Evolutionary conservation across 495 filamentous ascomycete species (phyloP).

Genomic region (Cercophora sp.): DNA sequence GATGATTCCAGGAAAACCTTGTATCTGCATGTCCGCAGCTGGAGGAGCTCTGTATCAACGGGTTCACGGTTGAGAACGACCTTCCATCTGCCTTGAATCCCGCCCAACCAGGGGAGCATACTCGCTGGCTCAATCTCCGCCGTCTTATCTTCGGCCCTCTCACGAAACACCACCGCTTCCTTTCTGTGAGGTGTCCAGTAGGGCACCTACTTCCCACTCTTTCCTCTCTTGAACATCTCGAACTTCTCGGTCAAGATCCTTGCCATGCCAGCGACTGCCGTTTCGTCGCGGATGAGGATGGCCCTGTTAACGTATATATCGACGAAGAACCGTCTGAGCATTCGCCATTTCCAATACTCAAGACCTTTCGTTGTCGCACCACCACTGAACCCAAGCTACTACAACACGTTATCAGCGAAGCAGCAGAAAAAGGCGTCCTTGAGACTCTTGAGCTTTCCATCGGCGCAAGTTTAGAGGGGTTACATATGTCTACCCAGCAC

Average conservation of each 20-base stretch:
- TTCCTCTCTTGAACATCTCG: too few species aligned
- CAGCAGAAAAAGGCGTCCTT: conserved; percentile 8
- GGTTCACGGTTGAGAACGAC: too few species aligned
- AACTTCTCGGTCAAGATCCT: too few species aligned
- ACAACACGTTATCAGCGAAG: too few species aligned
- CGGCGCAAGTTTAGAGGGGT: not conserved
- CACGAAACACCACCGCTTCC: too few species aligned
- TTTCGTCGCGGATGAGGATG: not conserved
- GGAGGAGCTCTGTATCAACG: conserved; percentile 18
- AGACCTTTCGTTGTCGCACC: conserved; percentile 20
- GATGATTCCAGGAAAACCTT: not conserved
- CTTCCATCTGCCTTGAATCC: too few species aligned
- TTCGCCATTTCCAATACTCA: conserved; percentile 1
- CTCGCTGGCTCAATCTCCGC: too few species aligned
- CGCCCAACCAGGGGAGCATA: too few species aligned
- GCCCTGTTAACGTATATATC: conserved; percentile 3
- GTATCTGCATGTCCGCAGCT: conserved; percentile 13
- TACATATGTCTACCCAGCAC: not conserved
- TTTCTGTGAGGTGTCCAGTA: too few species aligned
- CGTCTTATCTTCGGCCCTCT: too few species aligned
- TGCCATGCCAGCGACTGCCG: too few species aligned
- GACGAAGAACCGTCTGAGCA: not conserved
- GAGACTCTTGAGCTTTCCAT: conserved; percentile 20
- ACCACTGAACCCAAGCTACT: not conserved
- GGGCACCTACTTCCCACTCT: too few species aligned